Evolutionary conservation across 2,329 filamentous ascomycete genomes (phyloP).

Genomic region (Cordyceps cicadae): DNA sequence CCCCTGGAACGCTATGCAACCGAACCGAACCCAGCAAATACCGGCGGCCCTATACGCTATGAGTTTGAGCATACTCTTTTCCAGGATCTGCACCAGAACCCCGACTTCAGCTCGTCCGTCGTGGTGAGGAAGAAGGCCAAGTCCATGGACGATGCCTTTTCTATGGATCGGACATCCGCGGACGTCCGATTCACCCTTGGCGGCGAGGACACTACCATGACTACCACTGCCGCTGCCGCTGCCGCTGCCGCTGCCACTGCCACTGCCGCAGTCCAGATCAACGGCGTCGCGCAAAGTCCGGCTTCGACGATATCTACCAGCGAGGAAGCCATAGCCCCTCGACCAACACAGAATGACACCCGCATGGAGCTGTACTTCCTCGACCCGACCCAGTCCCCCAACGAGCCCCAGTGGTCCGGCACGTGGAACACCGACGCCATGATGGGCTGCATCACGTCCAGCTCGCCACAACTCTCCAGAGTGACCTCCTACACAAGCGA

Average conservation of each 20-base stretch:
- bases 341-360: background rate
- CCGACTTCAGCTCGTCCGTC: background rate
- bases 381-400: background rate
- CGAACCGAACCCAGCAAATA: conserved; percentile 1
- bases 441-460: background rate
- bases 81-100: conserved; percentile 1
- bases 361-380: background rate
- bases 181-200: background rate
- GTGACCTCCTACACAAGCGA: conserved; percentile 5
- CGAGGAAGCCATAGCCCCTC: background rate
- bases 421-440: background rate
- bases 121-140: conserved; percentile 10
- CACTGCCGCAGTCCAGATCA: background rate
- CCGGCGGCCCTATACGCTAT: background rate
- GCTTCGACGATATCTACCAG: conserved; percentile 1
- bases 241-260: background rate
- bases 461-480: conserved; percentile 3
- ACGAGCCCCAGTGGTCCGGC: background rate
- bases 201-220: background rate
- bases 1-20: conserved; percentile 7
- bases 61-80: conserved; percentile 12
- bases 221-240: background rate
- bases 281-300: background rate
- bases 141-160: conserved; percentile 9
- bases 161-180: background rate